Percentiles rank a stretch among this genome's conserved stretches.
Evolutionary conservation across 805 yeast species (phyloP).

Genomic region (Wickerhamiella occidentalis): DNA sequence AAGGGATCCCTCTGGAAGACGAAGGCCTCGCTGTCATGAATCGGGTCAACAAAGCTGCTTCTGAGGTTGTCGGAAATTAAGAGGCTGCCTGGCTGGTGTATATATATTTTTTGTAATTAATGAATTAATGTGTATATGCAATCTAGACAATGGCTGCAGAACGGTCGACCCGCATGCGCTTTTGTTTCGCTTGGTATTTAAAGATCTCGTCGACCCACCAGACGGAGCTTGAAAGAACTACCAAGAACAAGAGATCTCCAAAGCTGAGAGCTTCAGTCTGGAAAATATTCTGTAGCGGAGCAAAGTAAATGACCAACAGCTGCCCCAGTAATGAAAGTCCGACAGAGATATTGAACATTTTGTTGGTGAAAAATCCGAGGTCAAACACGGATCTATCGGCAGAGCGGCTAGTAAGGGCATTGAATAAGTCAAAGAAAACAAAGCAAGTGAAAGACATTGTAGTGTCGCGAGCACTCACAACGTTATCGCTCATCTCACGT

Average conservation of each 20-base stretch:
- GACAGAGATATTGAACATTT: conserved; percentile 90
- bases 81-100: neutral
- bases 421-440: conserved; percentile 92
- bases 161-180: conserved; percentile 1
- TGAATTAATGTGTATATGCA: neutral
- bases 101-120: neutral
- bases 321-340: conserved; percentile 82
- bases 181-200: conserved; percentile 34
- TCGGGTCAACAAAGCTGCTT: conserved; percentile 72
- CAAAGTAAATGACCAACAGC: conserved; percentile 82
- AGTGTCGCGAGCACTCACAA: conserved; percentile 86
- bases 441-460: conserved; percentile 98
- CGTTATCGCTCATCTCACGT: conserved; percentile 69
- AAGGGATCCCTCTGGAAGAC: conserved; percentile 59
- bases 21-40: conserved; percentile 96
- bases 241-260: conserved; percentile 54
- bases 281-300: conserved; percentile 83
- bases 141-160: neutral
- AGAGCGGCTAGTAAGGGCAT: conserved; percentile 89
- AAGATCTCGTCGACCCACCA: conserved; percentile 75
- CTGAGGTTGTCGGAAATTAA: neutral
- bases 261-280: conserved; percentile 84
- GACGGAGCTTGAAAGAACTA: conserved; percentile 61
- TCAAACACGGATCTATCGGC: conserved; percentile 71
- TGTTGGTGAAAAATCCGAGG: conserved; percentile 63